phyloP scores from a whole-genome alignment of 371 early-diverging fungal species.

The Rhizopus sp. region DNA sequence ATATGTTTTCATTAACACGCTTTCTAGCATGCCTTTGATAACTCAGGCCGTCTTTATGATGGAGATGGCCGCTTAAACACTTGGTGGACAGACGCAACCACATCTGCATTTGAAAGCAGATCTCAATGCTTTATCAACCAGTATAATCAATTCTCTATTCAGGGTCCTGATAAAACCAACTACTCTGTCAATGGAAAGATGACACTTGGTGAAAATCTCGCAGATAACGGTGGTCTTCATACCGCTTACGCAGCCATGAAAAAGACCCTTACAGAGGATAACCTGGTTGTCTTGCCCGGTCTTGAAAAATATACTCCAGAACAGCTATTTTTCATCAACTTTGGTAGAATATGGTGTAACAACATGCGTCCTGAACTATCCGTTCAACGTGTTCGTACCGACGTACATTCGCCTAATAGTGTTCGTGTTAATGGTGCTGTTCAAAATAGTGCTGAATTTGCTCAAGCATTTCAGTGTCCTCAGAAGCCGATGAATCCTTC shows the following conservation, averaged over 20 bases:
- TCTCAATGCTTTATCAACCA: conserved; percentile 69
- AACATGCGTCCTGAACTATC: conserved; percentile 30
- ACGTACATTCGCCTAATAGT: conserved; percentile 49
- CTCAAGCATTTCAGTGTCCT: conserved; percentile 55
- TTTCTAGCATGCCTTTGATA: conserved; percentile 49
- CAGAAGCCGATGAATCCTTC: conserved; percentile 43
- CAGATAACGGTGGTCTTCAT: conserved; percentile 76
- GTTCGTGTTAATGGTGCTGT: conserved; percentile 62
- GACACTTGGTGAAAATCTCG: conserved; percentile 73
- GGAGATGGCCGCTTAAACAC: conserved; percentile 35
- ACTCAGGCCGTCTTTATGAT: conserved; percentile 59
- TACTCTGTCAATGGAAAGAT: conserved; percentile 55
- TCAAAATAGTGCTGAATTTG: conserved; percentile 56
- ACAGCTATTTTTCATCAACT: conserved; percentile 48
- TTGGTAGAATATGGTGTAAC: conserved; percentile 45
- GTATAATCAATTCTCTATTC: conserved; percentile 52
- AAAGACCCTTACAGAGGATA: conserved; percentile 16
- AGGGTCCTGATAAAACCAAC: conserved; percentile 23
- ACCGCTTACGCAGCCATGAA: conserved; percentile 32
- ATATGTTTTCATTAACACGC: too few species aligned
- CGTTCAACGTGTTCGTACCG: conserved; percentile 28
- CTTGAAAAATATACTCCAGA: conserved; percentile 32
- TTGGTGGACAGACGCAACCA: conserved; percentile 70
- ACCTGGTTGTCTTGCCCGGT: conserved; percentile 10
- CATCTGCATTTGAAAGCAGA: conserved; percentile 47